phyloP scores from a whole-genome alignment of 2,329 filamentous ascomycete genomes.

The Fusarium sp. region DNA sequence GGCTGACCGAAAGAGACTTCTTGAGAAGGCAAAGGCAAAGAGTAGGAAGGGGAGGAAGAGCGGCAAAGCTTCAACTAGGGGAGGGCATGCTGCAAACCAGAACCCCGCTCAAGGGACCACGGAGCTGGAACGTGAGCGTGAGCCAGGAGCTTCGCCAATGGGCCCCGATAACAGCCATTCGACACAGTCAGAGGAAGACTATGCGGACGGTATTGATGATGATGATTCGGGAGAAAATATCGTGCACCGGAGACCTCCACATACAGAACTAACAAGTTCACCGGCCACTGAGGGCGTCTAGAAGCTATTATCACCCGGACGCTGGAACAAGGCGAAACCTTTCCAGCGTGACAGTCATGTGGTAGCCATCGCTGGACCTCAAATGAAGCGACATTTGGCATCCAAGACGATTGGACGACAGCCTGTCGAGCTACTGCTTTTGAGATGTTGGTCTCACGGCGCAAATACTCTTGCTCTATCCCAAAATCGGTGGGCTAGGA shows the following conservation, averaged over 20 bases:
- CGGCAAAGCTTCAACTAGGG: conserved; percentile 66
- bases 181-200: conserved; percentile 58
- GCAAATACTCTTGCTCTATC: conserved; percentile 5
- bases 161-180: conserved; percentile 54
- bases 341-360: no score
- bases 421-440: not conserved
- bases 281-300: no score
- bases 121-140: conserved; percentile 20
- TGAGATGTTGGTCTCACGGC: not conserved
- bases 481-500: not conserved
- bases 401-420: not conserved
- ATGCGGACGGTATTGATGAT: conserved; percentile 55
- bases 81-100: conserved; percentile 45
- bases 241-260: conserved; percentile 28
- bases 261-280: conserved; percentile 11
- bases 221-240: conserved; percentile 42
- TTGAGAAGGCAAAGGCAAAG: conserved; percentile 97
- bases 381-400: no score
- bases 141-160: conserved; percentile 43
- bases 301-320: no score
- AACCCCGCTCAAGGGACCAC: conserved; percentile 35
- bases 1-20: conserved; percentile 85
- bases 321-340: no score
- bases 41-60: conserved; percentile 88
- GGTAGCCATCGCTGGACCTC: no score